phyloP scores from a whole-genome alignment of 176 grass and related monocot genomes.

The Puya raimondii region DNA sequence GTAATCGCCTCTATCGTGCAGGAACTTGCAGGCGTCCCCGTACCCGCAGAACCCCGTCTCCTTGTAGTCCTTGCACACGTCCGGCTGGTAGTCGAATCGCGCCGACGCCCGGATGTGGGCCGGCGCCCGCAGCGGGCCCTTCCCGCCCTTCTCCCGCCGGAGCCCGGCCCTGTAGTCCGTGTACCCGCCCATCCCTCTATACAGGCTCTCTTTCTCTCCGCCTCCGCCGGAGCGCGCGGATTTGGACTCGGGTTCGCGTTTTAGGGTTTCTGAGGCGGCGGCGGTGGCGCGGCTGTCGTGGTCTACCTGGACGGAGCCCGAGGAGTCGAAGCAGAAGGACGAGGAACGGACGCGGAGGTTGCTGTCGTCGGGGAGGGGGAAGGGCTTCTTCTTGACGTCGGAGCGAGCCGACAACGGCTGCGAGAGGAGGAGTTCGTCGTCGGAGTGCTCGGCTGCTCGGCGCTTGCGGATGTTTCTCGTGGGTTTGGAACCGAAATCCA shows the following conservation, averaged over 20 bases:
- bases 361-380: slow-evolving; percentile 22
- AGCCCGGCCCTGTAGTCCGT: slow-evolving; percentile 79
- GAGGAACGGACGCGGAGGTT: slow-evolving; percentile 68
- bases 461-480: slow-evolving; percentile 87
- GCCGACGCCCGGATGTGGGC: slow-evolving; percentile 64
- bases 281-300: slow-evolving; percentile 64
- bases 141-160: slow-evolving; percentile 61
- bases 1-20: slow-evolving; percentile 90
- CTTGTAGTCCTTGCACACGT: slow-evolving; percentile 97
- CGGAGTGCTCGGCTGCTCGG: slow-evolving; percentile 36
- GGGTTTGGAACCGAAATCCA: too few species aligned
- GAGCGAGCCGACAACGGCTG: slow-evolving; percentile 19
- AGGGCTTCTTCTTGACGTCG: slow-evolving; percentile 32
- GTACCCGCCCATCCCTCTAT: slow-evolving; percentile 81
- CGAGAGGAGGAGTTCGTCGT: slow-evolving; percentile 7
- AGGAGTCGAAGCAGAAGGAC: slow-evolving; percentile 73
- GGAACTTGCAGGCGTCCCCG: slow-evolving; percentile 89
- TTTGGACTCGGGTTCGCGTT: slow-evolving; percentile 35
- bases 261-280: slow-evolving; percentile 40
- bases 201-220: slow-evolving; percentile 19
- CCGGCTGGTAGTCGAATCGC: slow-evolving; percentile 83
- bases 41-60: slow-evolving; percentile 90
- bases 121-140: slow-evolving; percentile 66
- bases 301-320: slow-evolving; percentile 62
- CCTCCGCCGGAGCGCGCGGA: neutral